Base-by-base conservation (phyloP, 441 rosid genomes). In the Populus hybrid region DNA sequence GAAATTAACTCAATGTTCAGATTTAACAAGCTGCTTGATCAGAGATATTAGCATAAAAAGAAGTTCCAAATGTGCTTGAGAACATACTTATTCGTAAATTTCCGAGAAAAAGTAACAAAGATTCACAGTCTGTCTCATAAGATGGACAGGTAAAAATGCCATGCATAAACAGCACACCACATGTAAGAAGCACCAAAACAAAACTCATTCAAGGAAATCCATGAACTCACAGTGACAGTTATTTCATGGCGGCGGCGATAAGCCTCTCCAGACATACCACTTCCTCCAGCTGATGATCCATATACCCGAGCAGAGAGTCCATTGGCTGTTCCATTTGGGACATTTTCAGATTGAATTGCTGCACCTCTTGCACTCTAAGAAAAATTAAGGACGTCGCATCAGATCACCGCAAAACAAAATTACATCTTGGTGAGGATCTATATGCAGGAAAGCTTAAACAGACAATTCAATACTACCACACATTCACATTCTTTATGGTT, bases 181-280 rank as follows among this genome's bases (percentile, higher is more conserved):
- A 2, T 4, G 59, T 28, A 29, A 56, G 6, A 12, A 40, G 12
- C 64, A 64, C 16, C 3, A 31, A 69, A 76, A 64, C 14, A 79
- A 74, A 42, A 69, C 9, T 61, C 10, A 29, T 7, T 3, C 9
- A 68, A 29, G 26, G 69, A 10, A n/a, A 74, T n/a, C 29, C 35
- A 61, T 36, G 75, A 78, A 89, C 94, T 86, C 87, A 94, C 98
- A 56, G 83, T 82, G 72, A 93, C 94, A 38, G 97, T 84, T 80
- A 97, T 94, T 84, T 97, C 99, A 89, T 97, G 99, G 26, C 83
- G 87, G 70, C 84, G 87, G 38, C 92, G 87, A 79, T 94, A 97
- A 71, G 90, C 96, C 76, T 92, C 98, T 0, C 87, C 81, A 73
- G 98, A 86, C 11, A 92, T 28, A 72, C 77, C 76, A 81, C 73